Evolutionary conservation across 1,284 basidiomycete species (phyloP), one percentile per base, ranked within the genome.

Genomic region (Fomes fomentarius): DNA sequence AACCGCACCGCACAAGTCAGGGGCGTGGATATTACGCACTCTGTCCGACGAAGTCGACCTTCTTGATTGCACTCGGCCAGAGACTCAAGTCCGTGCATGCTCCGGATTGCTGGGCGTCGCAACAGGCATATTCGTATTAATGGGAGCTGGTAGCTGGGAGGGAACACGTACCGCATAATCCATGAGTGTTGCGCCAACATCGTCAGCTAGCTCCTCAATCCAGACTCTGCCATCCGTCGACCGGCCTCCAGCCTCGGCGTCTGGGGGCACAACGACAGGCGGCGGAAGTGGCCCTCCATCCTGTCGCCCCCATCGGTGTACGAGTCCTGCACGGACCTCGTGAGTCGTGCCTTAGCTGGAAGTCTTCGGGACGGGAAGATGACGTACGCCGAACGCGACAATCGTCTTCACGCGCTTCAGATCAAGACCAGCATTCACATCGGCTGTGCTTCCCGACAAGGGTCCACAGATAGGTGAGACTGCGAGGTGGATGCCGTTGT

Each of bases 111-210:
- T 76, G 35, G 50, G 35, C 8, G 17, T 14, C 17, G 17, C 28
- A 31, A 11, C 15, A 17, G 26, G 15, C 17, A n/a, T 5, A 3
- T 21, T 7, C 8, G 25, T 11, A 17, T 3, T 21, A 2, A 10
- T 7, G 7, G 14, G 30, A 7, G 5, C 1, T 2, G 14, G 17
- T 6, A 15, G 1, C 0, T 0, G 4, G 9, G 7, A 17, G 8
- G 14, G 10, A 7, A 14, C 15, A 62, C 75, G 41, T 56, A 79
- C 77, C 15, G 76, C 77, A 47, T 78, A 79, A 58, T 77, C 76
- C 59, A 72, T 75, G 37, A 79, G 61, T 10, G 54, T 65, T 3
- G 71, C 70, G 22, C 65, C 64, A 24, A 68, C 61, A 37, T 71
- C 68, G 30, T 65, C 63, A 8, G 71, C 70, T 28, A 74, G 58